phyloP scores from a whole-genome alignment of 768 basidiomycete genomes.

The Lenzites betulinus region DNA sequence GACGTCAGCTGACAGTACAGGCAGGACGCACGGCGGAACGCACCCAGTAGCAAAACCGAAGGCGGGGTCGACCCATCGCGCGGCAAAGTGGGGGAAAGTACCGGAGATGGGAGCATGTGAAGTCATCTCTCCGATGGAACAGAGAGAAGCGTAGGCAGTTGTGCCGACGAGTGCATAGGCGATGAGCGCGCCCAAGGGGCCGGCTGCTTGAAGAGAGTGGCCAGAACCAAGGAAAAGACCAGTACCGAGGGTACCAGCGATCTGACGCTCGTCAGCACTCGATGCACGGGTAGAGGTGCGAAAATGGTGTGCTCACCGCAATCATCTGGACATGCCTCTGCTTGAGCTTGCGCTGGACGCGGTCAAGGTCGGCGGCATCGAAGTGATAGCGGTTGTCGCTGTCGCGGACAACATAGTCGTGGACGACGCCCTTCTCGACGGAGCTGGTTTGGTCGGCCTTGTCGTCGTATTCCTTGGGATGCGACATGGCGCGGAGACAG shows the following conservation, averaged over 20 bases:
- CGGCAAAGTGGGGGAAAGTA: conserved; percentile 70
- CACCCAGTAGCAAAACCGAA: conserved; percentile 38
- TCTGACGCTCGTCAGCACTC: conserved; percentile 37
- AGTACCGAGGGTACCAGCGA: conserved; percentile 76
- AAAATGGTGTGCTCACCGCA: conserved; percentile 47
- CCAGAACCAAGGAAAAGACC: conserved; percentile 77
- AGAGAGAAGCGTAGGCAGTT: conserved; percentile 66
- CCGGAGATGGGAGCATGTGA: conserved; percentile 78
- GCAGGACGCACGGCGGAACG: conserved; percentile 1
- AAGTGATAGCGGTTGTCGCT: conserved; percentile 42
- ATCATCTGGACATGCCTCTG: conserved; percentile 86
- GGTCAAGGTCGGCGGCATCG: conserved; percentile 65
- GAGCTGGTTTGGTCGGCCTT: conserved; percentile 23
- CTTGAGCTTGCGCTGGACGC: conserved; percentile 70
- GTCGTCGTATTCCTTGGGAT: conserved; percentile 25
- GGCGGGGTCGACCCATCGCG: conserved; percentile 41
- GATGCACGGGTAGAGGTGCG: not conserved
- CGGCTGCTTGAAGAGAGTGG: conserved; percentile 56
- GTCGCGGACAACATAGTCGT: conserved; percentile 27
- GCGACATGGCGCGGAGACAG: conserved; percentile 3
- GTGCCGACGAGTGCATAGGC: conserved; percentile 67
- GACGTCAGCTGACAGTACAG: not conserved
- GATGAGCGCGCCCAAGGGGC: conserved; percentile 67
- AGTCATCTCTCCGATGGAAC: conserved; percentile 79
- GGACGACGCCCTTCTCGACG: conserved; percentile 31